Evolutionary conservation across 345 rosid species (phyloP).

Genomic region (Salix brachista): DNA sequence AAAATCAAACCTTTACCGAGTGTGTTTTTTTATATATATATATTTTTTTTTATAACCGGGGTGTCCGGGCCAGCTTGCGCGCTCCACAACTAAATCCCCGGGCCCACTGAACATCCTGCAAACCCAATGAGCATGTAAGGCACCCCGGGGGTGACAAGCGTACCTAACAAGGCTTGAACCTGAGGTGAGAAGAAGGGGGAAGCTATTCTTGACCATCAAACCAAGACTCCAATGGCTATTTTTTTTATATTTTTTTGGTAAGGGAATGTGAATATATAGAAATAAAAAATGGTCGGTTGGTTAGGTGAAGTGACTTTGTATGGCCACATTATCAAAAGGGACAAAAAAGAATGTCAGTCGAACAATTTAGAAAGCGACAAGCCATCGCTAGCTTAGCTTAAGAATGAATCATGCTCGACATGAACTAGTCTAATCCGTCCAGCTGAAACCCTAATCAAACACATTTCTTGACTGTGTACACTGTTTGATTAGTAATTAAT

Average conservation of each 20-base stretch:
- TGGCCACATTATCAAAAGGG: constrained; percentile 17
- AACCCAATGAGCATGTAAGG: no score
- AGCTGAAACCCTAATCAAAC: neutral
- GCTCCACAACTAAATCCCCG: no score
- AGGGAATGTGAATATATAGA: neutral
- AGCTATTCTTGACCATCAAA: no score
- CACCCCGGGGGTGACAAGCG: no score
- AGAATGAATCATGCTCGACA: constrained; percentile 4
- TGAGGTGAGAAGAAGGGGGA: no score
- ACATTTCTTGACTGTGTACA: neutral
- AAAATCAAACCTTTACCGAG: neutral
- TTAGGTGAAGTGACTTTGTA: constrained; percentile 33
- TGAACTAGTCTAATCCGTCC: constrained; percentile 16
- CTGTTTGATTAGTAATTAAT: neutral
- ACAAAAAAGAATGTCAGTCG: constrained; percentile 20
- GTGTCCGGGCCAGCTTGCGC: no score
- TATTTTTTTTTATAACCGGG: no score
- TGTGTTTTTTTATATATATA: neutral
- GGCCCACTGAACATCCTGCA: no score
- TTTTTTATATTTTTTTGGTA: no score
- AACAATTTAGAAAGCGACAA: constrained; percentile 16
- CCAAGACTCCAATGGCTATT: no score
- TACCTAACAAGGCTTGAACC: no score
- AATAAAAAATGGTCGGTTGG: constrained; percentile 17
- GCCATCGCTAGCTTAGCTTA: neutral